Base-by-base conservation (phyloP, 805 yeast genomes). In the Cyberlindnera euphorbiae region DNA sequence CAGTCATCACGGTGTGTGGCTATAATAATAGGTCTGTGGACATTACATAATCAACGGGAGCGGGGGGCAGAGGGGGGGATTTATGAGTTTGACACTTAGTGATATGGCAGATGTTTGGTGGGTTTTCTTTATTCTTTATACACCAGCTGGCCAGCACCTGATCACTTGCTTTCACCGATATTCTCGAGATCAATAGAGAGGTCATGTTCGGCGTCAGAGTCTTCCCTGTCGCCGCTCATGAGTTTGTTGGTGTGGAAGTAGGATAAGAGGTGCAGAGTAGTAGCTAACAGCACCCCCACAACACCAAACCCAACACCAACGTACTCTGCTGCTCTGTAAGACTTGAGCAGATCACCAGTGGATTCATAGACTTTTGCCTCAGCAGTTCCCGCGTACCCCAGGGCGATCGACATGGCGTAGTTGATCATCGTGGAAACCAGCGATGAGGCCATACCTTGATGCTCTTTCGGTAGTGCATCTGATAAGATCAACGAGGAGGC, bases 381-480 rank as follows among this genome's bases (percentile, higher is more conserved):
- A 4, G 78, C 82, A 3, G 81, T 74, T 14, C 79, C 77, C 5
- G 83, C 82, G 28, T 82, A 62, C 8, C 88, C 90, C 25, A 83
- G 60, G 25, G 79, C 76, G 14, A 82, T 53, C 0, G 88, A 75
- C 51, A 75, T 79, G 0, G 88, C 75, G 53, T 83, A 83, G 54
- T 79, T 83, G n/a, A 79, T 75, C 46, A 79, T 75, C 0, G 90
- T 82, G n/a, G 79, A 69, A 5, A 81, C 78, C 35, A 83, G 60
- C 0, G 87, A 78, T 0, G 86, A 88, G 0, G 88, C 88, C 69
- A 80, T 74, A 8, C 90, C 93, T 59, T 83, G 90, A 46, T 77
- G 75, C 38, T 71, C 64, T 32, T 64, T 55, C 0, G 89, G 87
- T 26, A 82, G 62, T 27, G 62, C 61, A 41, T 77, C 77, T 8